Conservation (phyloP, 2,329 filamentous ascomycete genomes). For the Phaeosphaeriaceae sp. region DNA sequence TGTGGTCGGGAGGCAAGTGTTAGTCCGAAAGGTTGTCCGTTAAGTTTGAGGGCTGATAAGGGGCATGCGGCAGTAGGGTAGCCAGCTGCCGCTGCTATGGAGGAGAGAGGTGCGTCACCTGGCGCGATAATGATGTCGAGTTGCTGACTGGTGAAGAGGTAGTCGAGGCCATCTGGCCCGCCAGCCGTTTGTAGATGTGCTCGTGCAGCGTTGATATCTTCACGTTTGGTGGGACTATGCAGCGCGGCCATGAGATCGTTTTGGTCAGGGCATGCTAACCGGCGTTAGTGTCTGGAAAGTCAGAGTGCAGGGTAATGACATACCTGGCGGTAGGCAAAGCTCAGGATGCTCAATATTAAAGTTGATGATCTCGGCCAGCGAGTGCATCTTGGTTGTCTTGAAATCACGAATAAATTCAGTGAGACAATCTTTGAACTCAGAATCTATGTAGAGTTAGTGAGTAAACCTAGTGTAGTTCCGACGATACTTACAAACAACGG, state of each 20-base stretch:
- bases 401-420: constrained; percentile 44
- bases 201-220: constrained; percentile 34
- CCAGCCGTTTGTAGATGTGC: constrained; percentile 37
- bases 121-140: constrained; percentile 44
- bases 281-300: constrained; percentile 3
- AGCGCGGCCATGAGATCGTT: constrained; percentile 45
- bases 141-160: constrained; percentile 34
- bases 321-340: constrained; percentile 41
- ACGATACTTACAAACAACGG: constrained; percentile 41
- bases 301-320: neutral
- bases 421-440: constrained; percentile 44
- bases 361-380: constrained; percentile 46
- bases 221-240: constrained; percentile 28
- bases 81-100: constrained; percentile 43
- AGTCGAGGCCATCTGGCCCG: constrained; percentile 42
- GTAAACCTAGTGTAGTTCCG: neutral
- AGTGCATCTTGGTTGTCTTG: constrained; percentile 45
- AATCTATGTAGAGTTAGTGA: constrained; percentile 27
- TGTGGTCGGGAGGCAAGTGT: constrained; percentile 39
- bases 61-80: constrained; percentile 46
- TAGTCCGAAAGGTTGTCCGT: constrained; percentile 46
- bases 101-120: constrained; percentile 44
- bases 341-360: constrained; percentile 47
- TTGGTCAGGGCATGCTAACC: constrained; percentile 38
- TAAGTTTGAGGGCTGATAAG: constrained; percentile 41